Evolutionary conservation across 441 rosid species (phyloP), one percentile per base, ranked within the genome.

Genomic region (Aleurites moluccanus): DNA sequence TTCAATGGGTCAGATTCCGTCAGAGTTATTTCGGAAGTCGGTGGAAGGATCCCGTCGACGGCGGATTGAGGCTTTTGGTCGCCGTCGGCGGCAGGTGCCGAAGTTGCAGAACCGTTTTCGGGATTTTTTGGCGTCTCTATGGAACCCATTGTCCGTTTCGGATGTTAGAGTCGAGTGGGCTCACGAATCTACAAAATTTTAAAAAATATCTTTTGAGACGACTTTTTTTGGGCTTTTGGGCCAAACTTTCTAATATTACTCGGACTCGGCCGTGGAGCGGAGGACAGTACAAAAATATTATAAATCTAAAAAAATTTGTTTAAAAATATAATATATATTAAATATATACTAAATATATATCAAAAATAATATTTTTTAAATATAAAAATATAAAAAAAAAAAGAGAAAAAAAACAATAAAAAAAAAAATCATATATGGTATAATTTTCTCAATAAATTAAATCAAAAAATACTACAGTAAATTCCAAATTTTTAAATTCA

Each of bases 81-180:
- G 79, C 77, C 83, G 75, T 75, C 45, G 23, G 50, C 42, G 52
- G 79, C 56, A 28, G 76, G 79, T 67, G 75, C 60, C 53, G 74
- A 57, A 2, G 76, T 66, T 38, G 78, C 16, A 21, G 89, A 70
- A 50, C 87, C 83, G 84, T 86, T 85, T 23, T 83, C 86, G 6
- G 83, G 56, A 47, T 40, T 68, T 74, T 85, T 78, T 70, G 94
- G 96, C 20, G 90, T 74, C 79, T 86, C 94, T 14, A 90, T 75
- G 61, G 97, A 91, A 79, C 95, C 97, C 98, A 94, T 94, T 1
- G 28, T 63, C 55, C 52, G 73, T 73, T 77, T 18, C 72, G 56
- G 75, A 70, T 6, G 67, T n/a, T 23, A 40, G 47, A 27, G 28
- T 66, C 76, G 81, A 79, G 70, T 68, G 67, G 85, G 64, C 75